phyloP scores from a whole-genome alignment of 2,329 filamentous ascomycete species.

The Colletotrichum cordylinicola region DNA sequence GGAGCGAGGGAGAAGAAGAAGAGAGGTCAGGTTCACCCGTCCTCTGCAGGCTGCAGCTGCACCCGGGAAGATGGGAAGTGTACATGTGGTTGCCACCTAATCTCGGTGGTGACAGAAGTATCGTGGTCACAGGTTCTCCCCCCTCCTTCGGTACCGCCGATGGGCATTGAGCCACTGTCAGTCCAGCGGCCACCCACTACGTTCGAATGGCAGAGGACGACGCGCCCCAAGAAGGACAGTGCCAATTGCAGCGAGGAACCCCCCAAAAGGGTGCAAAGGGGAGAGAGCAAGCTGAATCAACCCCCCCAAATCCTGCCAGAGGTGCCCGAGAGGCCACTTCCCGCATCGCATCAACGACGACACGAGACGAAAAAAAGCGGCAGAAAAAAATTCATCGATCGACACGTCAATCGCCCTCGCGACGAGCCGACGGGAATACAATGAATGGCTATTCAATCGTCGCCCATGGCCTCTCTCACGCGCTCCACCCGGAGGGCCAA shows the following conservation, averaged over 20 bases:
- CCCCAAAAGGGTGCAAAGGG: background rate
- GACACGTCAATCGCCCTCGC: constrained; percentile 15
- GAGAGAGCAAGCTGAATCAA: background rate
- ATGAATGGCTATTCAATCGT: constrained; percentile 32
- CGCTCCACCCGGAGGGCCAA: constrained; percentile 52
- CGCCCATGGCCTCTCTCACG: constrained; percentile 57
- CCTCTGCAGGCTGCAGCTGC: background rate
- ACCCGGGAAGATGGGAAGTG: background rate
- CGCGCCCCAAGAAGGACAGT: background rate
- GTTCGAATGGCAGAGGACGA: background rate
- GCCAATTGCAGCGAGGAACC: background rate
- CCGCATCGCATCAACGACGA: constrained; percentile 21
- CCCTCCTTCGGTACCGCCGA: constrained; percentile 7
- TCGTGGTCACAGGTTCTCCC: background rate
- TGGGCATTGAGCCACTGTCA: background rate
- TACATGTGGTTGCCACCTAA: background rate
- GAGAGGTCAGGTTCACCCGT: background rate
- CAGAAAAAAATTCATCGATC: constrained; percentile 4
- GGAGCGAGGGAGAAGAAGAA: background rate
- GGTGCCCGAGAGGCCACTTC: background rate
- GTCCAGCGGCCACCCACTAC: background rate
- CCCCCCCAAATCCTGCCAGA: background rate
- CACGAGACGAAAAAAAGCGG: background rate
- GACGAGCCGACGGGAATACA: constrained; percentile 21
- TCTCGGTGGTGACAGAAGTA: background rate